Evolutionary conservation across 495 filamentous ascomycete genomes (phyloP), one percentile per base, ranked within the genome.

Genomic region (Melanomma pulvis-pyrius): DNA sequence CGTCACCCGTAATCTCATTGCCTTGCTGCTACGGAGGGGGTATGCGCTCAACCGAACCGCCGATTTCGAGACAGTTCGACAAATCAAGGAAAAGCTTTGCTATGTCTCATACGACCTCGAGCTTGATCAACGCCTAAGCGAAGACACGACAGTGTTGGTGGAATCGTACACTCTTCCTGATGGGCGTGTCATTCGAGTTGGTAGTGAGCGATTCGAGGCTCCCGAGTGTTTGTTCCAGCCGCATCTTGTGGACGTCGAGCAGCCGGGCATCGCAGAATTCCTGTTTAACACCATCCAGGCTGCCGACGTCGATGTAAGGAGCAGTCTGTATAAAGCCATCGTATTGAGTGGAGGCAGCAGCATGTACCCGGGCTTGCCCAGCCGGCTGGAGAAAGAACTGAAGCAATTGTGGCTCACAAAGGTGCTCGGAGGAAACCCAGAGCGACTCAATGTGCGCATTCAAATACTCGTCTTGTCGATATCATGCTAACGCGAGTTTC

Each of bases 151-250:
- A 11, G 93, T 97, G 15, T 81, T 99, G 49, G 94, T 99, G 15
- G 94, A 99, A 77, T 93, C 89, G 71, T 99, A 98, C 80, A 98
- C 94, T 3, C 82, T 98, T 12, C 94, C 94, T 36, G 94, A 98
- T 73, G 94, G 94, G 46, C 91, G 94, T 32, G 92, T 97, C 36
- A 97, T 98, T 71, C 87, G 92, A 28, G 92, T 98, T 6, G 94
- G 94, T 4, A 94, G 90, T 71, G 94, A 99, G 77, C 87, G 94
- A 21, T 99, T 99, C 78, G 94, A 99, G 79, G 94, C 94, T 1
- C 92, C 94, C 55, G 94, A 99, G 76, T 98, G 96, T 77, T 82
- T 99, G 50, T 99, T 99, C 88, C 94, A 99, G 81, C 94, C 94
- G 52, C 94, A 99, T 77, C 81, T 99, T 46, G 93, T 99, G 25